Evolutionary conservation across 164 flowering plant species (phyloP).

Genomic region (Vitis cinerea): DNA sequence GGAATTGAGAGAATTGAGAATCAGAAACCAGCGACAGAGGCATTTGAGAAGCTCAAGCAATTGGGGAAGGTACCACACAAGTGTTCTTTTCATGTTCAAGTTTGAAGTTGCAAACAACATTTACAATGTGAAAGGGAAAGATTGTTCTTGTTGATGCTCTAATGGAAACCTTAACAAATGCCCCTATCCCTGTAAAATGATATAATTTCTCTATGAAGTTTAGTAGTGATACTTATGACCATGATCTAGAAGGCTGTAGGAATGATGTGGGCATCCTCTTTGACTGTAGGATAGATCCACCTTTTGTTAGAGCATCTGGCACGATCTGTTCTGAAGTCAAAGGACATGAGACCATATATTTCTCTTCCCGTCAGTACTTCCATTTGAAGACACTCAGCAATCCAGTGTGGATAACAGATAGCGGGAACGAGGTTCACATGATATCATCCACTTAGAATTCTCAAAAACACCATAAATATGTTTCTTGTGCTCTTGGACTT

Average conservation of each 20-base stretch:
- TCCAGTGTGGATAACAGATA: too few species aligned
- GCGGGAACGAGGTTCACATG: too few species aligned
- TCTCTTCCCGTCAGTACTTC: conserved; percentile 55
- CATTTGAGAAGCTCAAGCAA: conserved; percentile 63
- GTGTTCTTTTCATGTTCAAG: conserved; percentile 46
- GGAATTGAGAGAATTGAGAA: conserved; percentile 17
- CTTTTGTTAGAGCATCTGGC: conserved; percentile 73
- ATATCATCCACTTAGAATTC: too few species aligned
- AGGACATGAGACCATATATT: conserved; percentile 38
- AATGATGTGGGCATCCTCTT: conserved; percentile 28
- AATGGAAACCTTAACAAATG: conserved; percentile 61
- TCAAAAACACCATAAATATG: too few species aligned
- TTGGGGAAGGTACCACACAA: conserved; percentile 66
- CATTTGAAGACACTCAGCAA: too few species aligned
- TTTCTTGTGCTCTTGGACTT: too few species aligned
- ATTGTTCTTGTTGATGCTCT: conserved; percentile 59
- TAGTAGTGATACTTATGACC: conserved; percentile 24
- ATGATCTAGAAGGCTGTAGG: conserved; percentile 22
- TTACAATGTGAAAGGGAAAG: conserved; percentile 45
- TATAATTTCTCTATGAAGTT: conserved; percentile 65
- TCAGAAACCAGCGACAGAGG: conserved; percentile 63
- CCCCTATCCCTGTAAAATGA: conserved; percentile 67
- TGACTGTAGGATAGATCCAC: conserved; percentile 74
- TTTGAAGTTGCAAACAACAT: conserved; percentile 59
- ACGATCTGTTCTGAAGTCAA: conserved; percentile 37